These are phyloP conservation scores for Cryoendolithus antarcticus DNA, from an alignment of 2,329 filamentous ascomycete genomes.

Conservation along the genomic window DNA sequence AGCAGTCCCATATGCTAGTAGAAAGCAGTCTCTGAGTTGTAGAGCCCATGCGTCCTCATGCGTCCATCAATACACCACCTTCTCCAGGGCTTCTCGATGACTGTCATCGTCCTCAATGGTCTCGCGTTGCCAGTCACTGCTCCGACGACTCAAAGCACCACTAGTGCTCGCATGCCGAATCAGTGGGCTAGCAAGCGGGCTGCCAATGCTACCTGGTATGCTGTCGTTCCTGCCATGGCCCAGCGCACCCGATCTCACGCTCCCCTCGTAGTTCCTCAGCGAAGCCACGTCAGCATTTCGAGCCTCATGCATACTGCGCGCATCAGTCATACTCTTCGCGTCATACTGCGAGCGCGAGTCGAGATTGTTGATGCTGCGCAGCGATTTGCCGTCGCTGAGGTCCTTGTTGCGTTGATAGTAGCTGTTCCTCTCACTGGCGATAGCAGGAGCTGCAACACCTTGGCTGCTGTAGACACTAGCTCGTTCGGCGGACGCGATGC, in stretches of 20 bases:
- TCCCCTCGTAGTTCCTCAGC: slow-evolving; percentile 68
- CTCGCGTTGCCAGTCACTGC: slow-evolving; percentile 13
- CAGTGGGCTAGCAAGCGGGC: slow-evolving; percentile 46
- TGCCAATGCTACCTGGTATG: slow-evolving; percentile 62
- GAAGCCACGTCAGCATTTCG: slow-evolving; percentile 42
- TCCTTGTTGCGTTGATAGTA: slow-evolving; percentile 51
- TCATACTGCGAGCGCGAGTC: slow-evolving; percentile 6
- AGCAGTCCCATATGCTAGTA: too few relatives aligned
- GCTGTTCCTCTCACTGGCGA: slow-evolving; percentile 68
- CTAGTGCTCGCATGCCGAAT: slow-evolving; percentile 10
- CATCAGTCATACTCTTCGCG: slow-evolving; percentile 11
- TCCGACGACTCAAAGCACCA: slow-evolving; percentile 12
- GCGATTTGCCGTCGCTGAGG: slow-evolving; percentile 18
- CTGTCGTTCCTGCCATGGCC: slow-evolving; percentile 75
- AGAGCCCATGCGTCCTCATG: too few relatives aligned
- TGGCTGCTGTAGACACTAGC: slow-evolving; percentile 56
- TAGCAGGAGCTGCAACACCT: slow-evolving; percentile 40
- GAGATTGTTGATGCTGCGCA: slow-evolving; percentile 20
- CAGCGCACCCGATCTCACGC: slow-evolving; percentile 63
- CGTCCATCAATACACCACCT: too few relatives aligned
- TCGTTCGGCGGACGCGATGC: slow-evolving; percentile 50
- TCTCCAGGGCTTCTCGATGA: too few relatives aligned
- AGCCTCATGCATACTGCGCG: slow-evolving; percentile 23
- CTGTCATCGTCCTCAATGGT: slow-evolving; percentile 7
- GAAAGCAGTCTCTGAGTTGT: too few relatives aligned